A percentile compares a stretch with the other conserved stretches of the same genome.
These are phyloP conservation scores for Nepenthes gracilis DNA, from an alignment of 148 eudicot genomes.

Conservation along the genomic window DNA sequence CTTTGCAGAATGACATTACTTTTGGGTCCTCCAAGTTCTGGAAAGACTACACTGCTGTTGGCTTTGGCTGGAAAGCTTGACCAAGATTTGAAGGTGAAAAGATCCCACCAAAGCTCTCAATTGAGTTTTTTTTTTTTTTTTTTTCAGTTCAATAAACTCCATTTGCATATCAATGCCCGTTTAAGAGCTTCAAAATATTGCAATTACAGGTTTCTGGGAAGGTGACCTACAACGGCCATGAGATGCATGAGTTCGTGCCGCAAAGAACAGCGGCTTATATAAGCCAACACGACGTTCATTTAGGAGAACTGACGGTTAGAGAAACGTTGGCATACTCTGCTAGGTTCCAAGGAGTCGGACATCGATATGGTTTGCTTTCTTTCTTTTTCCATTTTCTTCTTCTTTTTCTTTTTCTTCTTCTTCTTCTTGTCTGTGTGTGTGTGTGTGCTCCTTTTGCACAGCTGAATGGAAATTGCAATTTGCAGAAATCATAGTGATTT, in stretches of 20 bases:
- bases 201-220: conserved; percentile 5
- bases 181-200: background rate
- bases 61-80: conserved; percentile 36
- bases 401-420: background rate
- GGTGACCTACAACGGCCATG: conserved; percentile 16
- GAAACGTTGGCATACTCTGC: conserved; percentile 15
- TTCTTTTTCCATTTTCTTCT: background rate
- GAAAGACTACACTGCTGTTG: conserved; percentile 35
- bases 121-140: background rate
- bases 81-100: conserved; percentile 20
- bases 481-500: background rate
- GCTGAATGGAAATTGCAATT: background rate
- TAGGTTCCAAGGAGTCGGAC: conserved; percentile 13
- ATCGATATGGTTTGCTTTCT: conserved; percentile 6
- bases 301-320: conserved; percentile 15
- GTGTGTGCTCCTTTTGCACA: background rate
- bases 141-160: background rate
- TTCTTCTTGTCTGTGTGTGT: background rate
- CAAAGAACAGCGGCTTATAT: conserved; percentile 15
- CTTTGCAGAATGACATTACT: conserved; percentile 34
- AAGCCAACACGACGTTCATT: conserved; percentile 12
- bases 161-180: too few relatives aligned
- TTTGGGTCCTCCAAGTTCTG: conserved; percentile 43
- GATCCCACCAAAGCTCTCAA: conserved; percentile 2
- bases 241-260: conserved; percentile 13